Conservation (phyloP, 148 eudicot species). For the Rhododendron kiyosumense region DNA sequence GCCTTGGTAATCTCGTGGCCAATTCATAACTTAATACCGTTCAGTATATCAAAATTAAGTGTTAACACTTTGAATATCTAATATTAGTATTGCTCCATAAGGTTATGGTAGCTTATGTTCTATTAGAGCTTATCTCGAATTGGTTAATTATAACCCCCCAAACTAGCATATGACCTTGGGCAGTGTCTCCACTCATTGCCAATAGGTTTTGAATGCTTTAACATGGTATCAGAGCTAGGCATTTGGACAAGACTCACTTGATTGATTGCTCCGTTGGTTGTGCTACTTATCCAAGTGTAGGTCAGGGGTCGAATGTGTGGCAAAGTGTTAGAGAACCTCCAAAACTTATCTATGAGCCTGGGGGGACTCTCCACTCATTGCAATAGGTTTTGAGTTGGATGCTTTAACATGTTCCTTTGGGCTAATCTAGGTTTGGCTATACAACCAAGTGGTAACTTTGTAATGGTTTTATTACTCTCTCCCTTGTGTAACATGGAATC, state of each 20-base stretch:
- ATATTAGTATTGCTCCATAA: background rate
- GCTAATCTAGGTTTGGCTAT: background rate
- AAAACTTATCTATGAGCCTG: background rate
- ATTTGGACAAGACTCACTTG: background rate
- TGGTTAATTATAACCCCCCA: background rate
- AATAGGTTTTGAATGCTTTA: background rate
- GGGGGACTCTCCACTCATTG: background rate
- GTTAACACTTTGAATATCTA: background rate
- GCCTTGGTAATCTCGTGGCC: background rate
- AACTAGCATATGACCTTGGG: background rate
- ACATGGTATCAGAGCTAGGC: too few relatives aligned
- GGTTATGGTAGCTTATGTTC: background rate
- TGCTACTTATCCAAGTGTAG: background rate
- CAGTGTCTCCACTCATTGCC: background rate
- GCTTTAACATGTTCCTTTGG: background rate
- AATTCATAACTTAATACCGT: background rate
- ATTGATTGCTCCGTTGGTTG: background rate
- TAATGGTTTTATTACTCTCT: background rate
- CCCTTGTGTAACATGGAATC: background rate
- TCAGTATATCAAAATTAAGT: background rate
- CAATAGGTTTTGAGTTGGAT: background rate
- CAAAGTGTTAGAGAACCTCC: background rate
- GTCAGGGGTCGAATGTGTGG: background rate
- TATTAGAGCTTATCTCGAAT: background rate
- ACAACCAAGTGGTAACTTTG: background rate